Conservation (phyloP, 2,329 filamentous ascomycete genomes). For the Botrytis paeoniae region DNA sequence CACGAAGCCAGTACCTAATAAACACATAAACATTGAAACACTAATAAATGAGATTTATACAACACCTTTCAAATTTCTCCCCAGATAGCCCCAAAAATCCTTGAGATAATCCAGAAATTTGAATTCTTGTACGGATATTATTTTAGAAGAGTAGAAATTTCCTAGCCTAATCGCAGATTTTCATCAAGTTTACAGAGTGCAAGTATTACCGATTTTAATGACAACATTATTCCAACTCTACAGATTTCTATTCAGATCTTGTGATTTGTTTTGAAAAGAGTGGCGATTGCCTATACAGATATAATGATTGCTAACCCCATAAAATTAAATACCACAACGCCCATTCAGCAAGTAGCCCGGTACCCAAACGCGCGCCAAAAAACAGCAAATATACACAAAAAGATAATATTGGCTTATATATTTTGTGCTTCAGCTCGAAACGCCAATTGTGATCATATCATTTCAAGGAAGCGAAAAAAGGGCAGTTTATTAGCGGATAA, state of each 20-base stretch:
- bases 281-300: background rate
- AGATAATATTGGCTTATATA: background rate
- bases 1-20: background rate
- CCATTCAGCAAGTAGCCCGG: background rate
- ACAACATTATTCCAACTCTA: background rate
- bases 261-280: background rate
- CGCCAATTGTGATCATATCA: conserved; percentile 6
- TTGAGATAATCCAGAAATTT: background rate
- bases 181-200: background rate
- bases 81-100: background rate
- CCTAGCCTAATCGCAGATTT: conserved; percentile 4
- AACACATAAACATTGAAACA: background rate
- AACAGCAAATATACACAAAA: conserved; percentile 1
- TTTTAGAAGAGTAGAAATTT: background rate
- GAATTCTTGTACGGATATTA: background rate
- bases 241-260: background rate
- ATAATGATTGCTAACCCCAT: background rate
- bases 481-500: conserved; percentile 4
- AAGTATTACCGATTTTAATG: background rate
- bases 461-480: conserved; percentile 5
- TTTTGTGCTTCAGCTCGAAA: conserved; percentile 10
- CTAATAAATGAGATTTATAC: background rate
- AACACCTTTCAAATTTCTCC: background rate
- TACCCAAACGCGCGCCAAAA: conserved; percentile 13
- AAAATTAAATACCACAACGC: background rate